Percentiles rank a stretch among this genome's conserved stretches.
phyloP scores from a whole-genome alignment of 2,329 filamentous ascomycete species.

The Venturia oleaginea region DNA sequence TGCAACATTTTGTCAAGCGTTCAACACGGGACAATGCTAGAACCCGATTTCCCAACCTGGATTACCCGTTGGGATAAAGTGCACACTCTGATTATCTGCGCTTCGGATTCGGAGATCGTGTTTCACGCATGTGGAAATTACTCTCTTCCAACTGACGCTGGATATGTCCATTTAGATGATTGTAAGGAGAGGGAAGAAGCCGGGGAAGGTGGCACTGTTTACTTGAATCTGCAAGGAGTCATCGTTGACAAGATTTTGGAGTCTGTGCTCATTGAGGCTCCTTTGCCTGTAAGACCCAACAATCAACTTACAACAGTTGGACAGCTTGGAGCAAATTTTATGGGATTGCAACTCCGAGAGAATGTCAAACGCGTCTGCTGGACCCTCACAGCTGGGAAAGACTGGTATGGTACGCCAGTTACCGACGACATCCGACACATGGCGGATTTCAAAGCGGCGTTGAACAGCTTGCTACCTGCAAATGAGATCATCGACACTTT shows the following conservation, averaged over 20 bases:
- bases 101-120: neutral
- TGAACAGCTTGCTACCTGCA: neutral
- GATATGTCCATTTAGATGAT: neutral
- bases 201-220: neutral
- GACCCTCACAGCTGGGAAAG: slow-evolving; percentile 16
- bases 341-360: neutral
- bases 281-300: neutral
- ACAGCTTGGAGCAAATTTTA: neutral
- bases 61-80: slow-evolving; percentile 7
- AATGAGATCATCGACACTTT: neutral
- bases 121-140: neutral
- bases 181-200: neutral
- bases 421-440: slow-evolving; percentile 10
- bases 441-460: slow-evolving; percentile 12
- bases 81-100: neutral
- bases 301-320: neutral
- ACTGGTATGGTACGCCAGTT: slow-evolving; percentile 17
- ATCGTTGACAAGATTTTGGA: neutral
- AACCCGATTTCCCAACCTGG: neutral
- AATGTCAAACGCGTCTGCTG: slow-evolving; percentile 10
- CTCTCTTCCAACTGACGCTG: neutral
- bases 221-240: neutral
- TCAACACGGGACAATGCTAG: neutral
- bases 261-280: neutral
- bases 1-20: slow-evolving; percentile 1